These are phyloP conservation scores for Teunomyces kruisii DNA, from an alignment of 805 yeast species.

Conservation along the genomic window DNA sequence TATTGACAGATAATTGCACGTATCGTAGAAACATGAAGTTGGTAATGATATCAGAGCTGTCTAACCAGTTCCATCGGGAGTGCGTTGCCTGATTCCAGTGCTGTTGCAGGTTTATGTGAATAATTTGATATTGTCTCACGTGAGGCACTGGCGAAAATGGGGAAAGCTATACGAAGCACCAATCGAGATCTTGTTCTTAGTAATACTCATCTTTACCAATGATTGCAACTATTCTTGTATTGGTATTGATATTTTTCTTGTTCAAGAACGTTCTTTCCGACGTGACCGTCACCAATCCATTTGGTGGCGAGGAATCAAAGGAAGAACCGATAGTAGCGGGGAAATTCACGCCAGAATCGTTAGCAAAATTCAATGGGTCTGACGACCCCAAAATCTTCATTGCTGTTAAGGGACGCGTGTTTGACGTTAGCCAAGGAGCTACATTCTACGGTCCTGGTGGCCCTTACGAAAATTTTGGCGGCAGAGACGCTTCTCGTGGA, in stretches of 20 bases:
- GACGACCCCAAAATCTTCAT: conserved; percentile 79
- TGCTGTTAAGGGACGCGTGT: conserved; percentile 83
- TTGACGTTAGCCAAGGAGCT: conserved; percentile 77
- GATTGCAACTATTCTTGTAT: conserved; percentile 30
- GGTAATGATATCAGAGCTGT: too few relatives aligned
- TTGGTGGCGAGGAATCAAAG: conserved; percentile 19
- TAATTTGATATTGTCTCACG: neutral
- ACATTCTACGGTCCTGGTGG: conserved; percentile 95
- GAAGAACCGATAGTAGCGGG: conserved; percentile 39
- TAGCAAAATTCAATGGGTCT: conserved; percentile 76
- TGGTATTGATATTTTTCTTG: conserved; percentile 31
- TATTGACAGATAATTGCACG: neutral
- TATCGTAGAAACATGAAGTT: too few relatives aligned
- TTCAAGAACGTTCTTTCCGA: conserved; percentile 26
- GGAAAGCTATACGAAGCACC: neutral
- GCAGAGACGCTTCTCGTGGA: conserved; percentile 93
- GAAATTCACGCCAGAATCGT: conserved; percentile 70
- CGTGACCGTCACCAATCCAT: conserved; percentile 33
- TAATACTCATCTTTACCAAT: conserved; percentile 4
- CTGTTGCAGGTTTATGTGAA: neutral
- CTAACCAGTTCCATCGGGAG: too few relatives aligned
- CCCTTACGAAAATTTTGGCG: conserved; percentile 92
- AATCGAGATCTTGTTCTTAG: neutral
- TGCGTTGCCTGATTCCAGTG: neutral
- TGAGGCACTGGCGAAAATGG: neutral